Base-by-base conservation (phyloP, 225 moss, liverwort and hornwort species). In the Marchantia polymorpha region DNA sequence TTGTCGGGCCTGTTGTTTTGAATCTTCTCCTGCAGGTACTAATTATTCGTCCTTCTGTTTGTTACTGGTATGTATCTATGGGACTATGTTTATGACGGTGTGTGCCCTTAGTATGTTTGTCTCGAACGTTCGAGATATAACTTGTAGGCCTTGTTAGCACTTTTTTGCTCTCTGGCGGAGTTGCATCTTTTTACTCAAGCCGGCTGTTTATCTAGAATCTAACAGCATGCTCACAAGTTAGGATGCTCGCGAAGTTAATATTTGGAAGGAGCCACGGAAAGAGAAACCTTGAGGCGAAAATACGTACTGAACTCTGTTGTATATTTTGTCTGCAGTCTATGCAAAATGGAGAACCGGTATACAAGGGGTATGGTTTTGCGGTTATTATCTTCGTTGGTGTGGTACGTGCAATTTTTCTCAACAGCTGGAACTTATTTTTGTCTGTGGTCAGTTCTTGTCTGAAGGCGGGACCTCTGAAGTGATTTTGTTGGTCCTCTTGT, bases 261-360 rank as follows among this genome's bases (percentile, higher is more conserved):
- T 5, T 39, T 39, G 3, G 5, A 39, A 39, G 39, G 39, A 39
- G 39, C 39, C 39, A 39, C 5, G 16, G 16, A 69, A 46, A 26
- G 68, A 16, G 68, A 69, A 17, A 4, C 68, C 16, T 13, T 31
- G 1, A 69, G 14, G 16, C 12, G 50, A 71, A 71, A 15, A 71
- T 51, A 9, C 49, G 23, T 3, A 50, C 50, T 71, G 23, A 71
- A 10, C 12, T 51, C 0, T 39, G 70, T 70, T 71, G 8, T 51
- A 50, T 3, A 50, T 0, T 74, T 67, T 67, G 25, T 72, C 48
- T 65, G 46, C 80, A 91, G 88, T 84, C 91, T 6, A 93, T 97
- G 94, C 94, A 94, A 83, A 90, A 89, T 60, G 90, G 91, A 75
- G 93, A 94, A 64, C 90, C 93, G 27, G 88, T 86, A 23, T 92